Conservation (phyloP, 768 basidiomycete species). For the Cubamyces sp. region DNA sequence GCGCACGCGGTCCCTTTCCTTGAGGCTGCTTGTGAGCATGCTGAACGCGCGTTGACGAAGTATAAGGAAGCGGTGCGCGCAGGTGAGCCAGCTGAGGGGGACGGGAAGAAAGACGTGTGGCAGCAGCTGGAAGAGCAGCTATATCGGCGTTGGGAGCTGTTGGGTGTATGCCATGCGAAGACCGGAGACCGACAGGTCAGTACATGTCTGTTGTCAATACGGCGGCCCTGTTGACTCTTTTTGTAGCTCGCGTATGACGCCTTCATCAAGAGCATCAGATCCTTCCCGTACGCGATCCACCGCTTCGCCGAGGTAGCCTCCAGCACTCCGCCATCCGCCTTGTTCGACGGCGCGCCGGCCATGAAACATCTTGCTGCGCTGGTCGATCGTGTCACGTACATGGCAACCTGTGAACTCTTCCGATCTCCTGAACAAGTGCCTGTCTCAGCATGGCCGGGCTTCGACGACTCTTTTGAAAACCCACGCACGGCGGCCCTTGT, state of each 20-base stretch:
- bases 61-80: conserved; percentile 10
- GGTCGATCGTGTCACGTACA: conserved; percentile 67
- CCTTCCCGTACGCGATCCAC: conserved; percentile 52
- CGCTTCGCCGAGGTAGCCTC: conserved; percentile 44
- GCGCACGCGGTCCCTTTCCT: conserved; percentile 73
- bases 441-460: conserved; percentile 48
- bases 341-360: conserved; percentile 47
- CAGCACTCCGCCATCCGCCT: conserved; percentile 29
- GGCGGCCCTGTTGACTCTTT: not conserved
- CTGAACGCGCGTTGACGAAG: conserved; percentile 42
- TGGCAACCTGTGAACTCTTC: conserved; percentile 69
- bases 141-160: conserved; percentile 76
- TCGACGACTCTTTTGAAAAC: not conserved
- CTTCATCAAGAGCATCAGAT: conserved; percentile 52
- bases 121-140: conserved; percentile 65
- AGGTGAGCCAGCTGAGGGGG: conserved; percentile 25
- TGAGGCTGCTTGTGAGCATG: conserved; percentile 60
- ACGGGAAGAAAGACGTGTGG: conserved; percentile 49
- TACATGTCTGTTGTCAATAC: not conserved
- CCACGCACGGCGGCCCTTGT: conserved; percentile 30
- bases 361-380: conserved; percentile 62
- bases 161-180: conserved; percentile 79
- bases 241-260: conserved; percentile 63
- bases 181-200: conserved; percentile 76
- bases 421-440: conserved; percentile 39